Evolutionary conservation across 306 rosid species (phyloP), one percentile per base, ranked within the genome.

Genomic region (Glycine soja): DNA sequence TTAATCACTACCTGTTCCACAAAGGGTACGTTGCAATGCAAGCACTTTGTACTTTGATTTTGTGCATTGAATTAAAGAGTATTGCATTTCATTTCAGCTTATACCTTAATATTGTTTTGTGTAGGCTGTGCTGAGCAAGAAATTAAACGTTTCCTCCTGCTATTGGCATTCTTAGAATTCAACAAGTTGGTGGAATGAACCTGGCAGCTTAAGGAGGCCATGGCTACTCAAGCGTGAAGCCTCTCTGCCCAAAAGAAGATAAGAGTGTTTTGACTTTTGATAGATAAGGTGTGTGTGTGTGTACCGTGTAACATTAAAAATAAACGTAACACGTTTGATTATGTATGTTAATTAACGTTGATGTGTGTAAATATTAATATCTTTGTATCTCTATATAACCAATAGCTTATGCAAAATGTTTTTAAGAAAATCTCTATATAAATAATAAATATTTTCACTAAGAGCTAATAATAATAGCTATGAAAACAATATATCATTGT

Each of bases 81-180:
- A 47, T 4, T 70, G 5, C 10, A 52, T 58, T 36, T 34, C 10
- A 34, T 30, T 62, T 62, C 8, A 32, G 70, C 70, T 36, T 14
- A 38, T 36, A 95, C 99, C 97, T 92, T 96, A 77, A 92, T 90
- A 54, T 88, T 93, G 86, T 78, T 89, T 74, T 84, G 91, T 34
- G 83, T 43, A 24, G 91, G 96, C 74, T 90, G 94, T 13, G 85
- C 87, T 13, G 97, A 87, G 82, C 97, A 90, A 73, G 81, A 85
- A 57, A 87, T 81, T 36, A 58, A 78, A 78, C 85, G 71, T 79
- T 65, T 90, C 16, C 75, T 70, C 77, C 73, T 89, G 40, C 81
- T 75, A 70, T 73, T 90, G 66, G n/a, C 9, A 48, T 48, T 76
- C 4, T 52, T 72, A 75, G 84, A 80, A 77, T 15, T 82, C 18